A percentile compares a stretch with the other conserved stretches of the same genome.
Evolutionary conservation across 805 yeast species (phyloP).

Genomic region (Cyberlindnera lachancei): DNA sequence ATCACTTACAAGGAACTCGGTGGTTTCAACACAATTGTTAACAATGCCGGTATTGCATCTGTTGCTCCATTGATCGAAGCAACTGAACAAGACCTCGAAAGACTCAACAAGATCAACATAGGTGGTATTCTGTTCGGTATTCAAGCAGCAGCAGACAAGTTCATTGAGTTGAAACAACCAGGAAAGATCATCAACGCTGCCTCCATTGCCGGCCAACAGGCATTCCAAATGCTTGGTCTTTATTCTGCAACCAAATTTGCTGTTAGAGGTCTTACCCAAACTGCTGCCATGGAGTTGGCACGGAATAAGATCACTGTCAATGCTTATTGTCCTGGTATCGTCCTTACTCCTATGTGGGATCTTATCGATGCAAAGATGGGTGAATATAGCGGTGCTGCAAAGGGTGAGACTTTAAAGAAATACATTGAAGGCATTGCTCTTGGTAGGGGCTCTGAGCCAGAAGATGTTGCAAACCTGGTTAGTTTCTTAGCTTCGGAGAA

Average conservation of each 20-base stretch:
- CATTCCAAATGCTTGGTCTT: constrained; percentile 25
- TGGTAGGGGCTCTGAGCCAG: constrained; percentile 28
- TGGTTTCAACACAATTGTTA: constrained; percentile 28
- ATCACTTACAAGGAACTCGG: constrained; percentile 25
- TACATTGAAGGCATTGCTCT: constrained; percentile 25
- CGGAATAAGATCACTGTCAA: constrained; percentile 30
- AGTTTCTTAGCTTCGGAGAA: constrained; percentile 29
- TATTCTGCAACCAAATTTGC: constrained; percentile 33
- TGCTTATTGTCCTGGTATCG: constrained; percentile 33
- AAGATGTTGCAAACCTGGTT: constrained; percentile 29
- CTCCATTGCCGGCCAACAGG: constrained; percentile 29
- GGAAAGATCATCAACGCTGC: constrained; percentile 34
- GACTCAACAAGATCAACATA: constrained; percentile 23
- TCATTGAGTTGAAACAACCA: constrained; percentile 20
- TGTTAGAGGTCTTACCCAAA: constrained; percentile 29
- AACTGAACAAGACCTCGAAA: constrained; percentile 22
- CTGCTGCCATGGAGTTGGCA: constrained; percentile 32
- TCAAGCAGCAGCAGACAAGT: constrained; percentile 26
- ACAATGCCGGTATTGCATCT: constrained; percentile 30
- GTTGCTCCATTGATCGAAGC: constrained; percentile 23
- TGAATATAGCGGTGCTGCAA: constrained; percentile 20
- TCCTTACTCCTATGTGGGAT: constrained; percentile 33
- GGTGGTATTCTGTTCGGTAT: constrained; percentile 28
- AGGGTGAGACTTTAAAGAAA: constrained; percentile 22
- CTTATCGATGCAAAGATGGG: constrained; percentile 22